These are phyloP conservation scores for Rhizopogon roseolus DNA, from an alignment of 768 basidiomycete species.

Conservation along the genomic window DNA sequence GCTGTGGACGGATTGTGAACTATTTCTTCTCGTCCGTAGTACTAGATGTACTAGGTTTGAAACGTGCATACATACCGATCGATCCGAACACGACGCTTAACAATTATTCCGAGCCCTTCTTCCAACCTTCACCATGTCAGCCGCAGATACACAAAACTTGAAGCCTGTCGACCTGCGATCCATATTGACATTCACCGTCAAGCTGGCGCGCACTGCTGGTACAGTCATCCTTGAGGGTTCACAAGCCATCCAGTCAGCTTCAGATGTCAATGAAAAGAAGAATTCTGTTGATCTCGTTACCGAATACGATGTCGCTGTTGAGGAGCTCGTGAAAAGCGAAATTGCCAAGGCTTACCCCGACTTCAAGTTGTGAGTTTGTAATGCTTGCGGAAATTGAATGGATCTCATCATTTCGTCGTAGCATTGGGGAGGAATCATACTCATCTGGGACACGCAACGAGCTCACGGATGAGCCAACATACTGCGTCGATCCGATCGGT, in stretches of 20 bases:
- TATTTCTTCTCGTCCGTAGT: no score
- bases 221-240: slow-evolving; percentile 73
- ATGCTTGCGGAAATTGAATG: background rate
- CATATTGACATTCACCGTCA: slow-evolving; percentile 63
- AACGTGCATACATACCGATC: no score
- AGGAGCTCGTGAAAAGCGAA: slow-evolving; percentile 73
- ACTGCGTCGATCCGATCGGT: slow-evolving; percentile 96
- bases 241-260: slow-evolving; percentile 59
- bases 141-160: slow-evolving; percentile 16
- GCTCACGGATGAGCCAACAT: slow-evolving; percentile 86
- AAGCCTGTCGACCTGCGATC: slow-evolving; percentile 44
- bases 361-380: slow-evolving; percentile 72
- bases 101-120: no score
- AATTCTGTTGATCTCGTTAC: slow-evolving; percentile 95
- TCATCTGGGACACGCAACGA: slow-evolving; percentile 65
- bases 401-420: background rate
- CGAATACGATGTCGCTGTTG: slow-evolving; percentile 89
- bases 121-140: slow-evolving; percentile 19
- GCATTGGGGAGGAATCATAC: slow-evolving; percentile 94
- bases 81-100: no score
- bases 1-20: no score
- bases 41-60: no score
- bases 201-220: slow-evolving; percentile 74
- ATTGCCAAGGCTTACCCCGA: slow-evolving; percentile 62
- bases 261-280: slow-evolving; percentile 77